Percentiles rank a stretch among this genome's conserved stretches.
These are phyloP conservation scores for Bacterosira constricta DNA, from an alignment of 108 stramenopile species.

Conservation along the genomic window DNA sequence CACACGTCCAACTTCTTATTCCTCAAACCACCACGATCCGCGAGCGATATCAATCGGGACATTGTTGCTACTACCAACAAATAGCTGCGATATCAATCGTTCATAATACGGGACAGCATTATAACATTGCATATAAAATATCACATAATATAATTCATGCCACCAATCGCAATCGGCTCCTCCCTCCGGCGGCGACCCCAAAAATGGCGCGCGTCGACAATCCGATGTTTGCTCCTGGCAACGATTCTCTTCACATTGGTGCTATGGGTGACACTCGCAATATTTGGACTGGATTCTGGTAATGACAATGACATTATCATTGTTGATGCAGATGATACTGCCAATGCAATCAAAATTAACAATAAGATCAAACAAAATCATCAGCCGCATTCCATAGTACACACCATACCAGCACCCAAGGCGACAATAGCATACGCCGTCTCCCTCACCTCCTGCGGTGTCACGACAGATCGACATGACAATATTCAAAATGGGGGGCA, in stretches of 20 bases:
- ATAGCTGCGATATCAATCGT: no score
- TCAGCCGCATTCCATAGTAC: neutral
- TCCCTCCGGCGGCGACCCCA: no score
- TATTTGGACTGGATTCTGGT: neutral
- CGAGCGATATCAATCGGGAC: no score
- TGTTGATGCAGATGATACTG: neutral
- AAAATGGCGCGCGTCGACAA: conserved; percentile 13
- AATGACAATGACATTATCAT: neutral
- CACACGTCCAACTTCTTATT: no score
- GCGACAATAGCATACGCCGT: conserved; percentile 80
- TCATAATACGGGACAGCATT: no score
- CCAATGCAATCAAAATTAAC: neutral
- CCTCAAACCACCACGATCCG: no score
- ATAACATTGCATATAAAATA: no score
- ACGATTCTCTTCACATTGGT: conserved; percentile 1
- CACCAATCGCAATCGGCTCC: no score
- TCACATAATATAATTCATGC: no score
- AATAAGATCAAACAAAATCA: neutral
- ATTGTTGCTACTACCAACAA: no score
- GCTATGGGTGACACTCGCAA: conserved; percentile 7
- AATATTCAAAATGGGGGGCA: conserved; percentile 16
- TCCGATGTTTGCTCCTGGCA: conserved; percentile 9
- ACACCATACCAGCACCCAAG: conserved; percentile 3
- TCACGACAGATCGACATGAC: conserved; percentile 3
- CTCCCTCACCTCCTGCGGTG: conserved; percentile 82